These are phyloP conservation scores for Sporisorium reilianum DNA, from an alignment of 1,284 basidiomycete genomes.

Conservation along the genomic window DNA sequence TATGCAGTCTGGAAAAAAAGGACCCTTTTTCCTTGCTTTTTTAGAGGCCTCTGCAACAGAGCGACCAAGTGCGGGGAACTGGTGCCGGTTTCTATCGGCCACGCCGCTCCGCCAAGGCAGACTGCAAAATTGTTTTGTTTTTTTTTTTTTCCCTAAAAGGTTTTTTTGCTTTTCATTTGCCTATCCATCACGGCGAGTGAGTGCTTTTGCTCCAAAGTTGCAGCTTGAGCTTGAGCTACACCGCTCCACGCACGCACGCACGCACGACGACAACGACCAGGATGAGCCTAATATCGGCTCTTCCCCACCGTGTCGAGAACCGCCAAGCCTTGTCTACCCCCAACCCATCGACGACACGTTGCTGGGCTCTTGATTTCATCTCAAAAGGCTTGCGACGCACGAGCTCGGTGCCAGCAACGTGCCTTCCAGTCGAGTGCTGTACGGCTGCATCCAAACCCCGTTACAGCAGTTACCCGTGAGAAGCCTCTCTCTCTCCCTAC, in stretches of 20 bases:
- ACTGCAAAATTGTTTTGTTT: too few species aligned
- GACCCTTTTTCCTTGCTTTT: not conserved
- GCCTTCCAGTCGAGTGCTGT: not conserved
- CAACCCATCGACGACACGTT: not conserved
- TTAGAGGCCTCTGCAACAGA: too few species aligned
- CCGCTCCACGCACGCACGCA: not conserved
- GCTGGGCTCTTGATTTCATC: not conserved
- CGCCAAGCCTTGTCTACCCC: constrained; percentile 1
- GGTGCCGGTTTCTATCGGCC: too few species aligned
- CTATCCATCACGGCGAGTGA: too few species aligned
- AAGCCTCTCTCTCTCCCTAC: not conserved
- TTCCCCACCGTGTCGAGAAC: constrained; percentile 5
- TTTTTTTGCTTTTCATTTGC: too few species aligned
- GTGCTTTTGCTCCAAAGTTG: too few species aligned
- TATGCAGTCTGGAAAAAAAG: not conserved
- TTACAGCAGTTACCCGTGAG: too few species aligned
- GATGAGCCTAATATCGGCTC: not conserved
- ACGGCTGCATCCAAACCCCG: not conserved
- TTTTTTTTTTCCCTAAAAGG: not conserved
- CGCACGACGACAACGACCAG: too few species aligned
- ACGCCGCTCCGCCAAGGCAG: too few species aligned
- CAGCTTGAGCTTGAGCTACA: not conserved
- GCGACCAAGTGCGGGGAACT: too few species aligned
- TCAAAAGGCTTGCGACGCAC: not conserved
- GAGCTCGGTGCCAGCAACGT: constrained; percentile 1